Conservation (phyloP, 1,139 yeast genomes). For the Arxiozyma heterogenica region DNA sequence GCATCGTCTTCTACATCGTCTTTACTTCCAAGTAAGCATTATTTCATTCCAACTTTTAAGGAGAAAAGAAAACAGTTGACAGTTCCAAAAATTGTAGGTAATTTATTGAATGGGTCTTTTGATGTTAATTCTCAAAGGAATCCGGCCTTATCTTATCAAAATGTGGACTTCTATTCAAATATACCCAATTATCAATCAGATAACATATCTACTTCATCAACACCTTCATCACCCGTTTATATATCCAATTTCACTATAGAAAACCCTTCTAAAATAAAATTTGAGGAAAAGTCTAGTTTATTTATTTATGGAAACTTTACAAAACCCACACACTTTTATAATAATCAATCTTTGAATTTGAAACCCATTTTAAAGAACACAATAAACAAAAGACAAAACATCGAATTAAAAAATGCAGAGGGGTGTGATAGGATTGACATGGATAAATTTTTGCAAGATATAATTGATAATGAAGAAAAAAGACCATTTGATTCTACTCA, state of each 20-base stretch:
- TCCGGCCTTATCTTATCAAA: conserved; percentile 4
- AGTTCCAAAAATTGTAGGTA: conserved; percentile 15
- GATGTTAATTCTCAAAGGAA: conserved; percentile 1
- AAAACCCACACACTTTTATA: background rate
- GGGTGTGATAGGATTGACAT: conserved; percentile 22
- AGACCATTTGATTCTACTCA: conserved; percentile 15
- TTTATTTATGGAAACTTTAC: conserved; percentile 17
- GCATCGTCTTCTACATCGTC: background rate
- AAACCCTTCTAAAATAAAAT: conserved; percentile 11
- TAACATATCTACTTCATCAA: background rate
- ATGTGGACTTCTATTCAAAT: conserved; percentile 5
- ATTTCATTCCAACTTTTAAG: conserved; percentile 24
- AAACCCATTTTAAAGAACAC: conserved; percentile 22
- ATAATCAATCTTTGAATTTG: background rate
- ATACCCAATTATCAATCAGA: conserved; percentile 3
- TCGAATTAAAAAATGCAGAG: conserved; percentile 19
- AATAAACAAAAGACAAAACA: conserved; percentile 15
- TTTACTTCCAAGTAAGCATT: conserved; percentile 9
- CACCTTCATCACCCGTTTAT: background rate
- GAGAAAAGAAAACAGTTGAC: conserved; percentile 11
- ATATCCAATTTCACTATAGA: background rate
- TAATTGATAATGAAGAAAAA: conserved; percentile 19
- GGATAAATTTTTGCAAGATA: conserved; percentile 15
- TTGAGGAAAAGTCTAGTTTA: conserved; percentile 19
- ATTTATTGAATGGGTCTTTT: conserved; percentile 15